Base-by-base conservation (phyloP, 371 early-diverging fungal species). In the Lichtheimia corymbifera region DNA sequence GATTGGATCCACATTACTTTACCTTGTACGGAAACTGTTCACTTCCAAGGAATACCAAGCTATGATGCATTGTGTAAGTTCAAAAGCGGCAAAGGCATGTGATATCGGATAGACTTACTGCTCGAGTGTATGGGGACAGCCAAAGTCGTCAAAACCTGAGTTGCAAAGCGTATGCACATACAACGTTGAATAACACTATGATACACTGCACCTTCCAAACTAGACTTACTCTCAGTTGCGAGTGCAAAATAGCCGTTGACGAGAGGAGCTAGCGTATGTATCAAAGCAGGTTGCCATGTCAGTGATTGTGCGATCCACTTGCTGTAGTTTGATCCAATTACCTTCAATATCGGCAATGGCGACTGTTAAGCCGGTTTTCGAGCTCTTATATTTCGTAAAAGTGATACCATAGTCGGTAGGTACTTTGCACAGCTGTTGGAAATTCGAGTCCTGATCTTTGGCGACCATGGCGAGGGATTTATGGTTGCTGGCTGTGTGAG, bases 11-110 rank as follows among this genome's bases (percentile, higher is more conserved):
- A n/a, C 55, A 14, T 5, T 3, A 50, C 41, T 14, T 20, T 67
- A 75, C 79, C 79, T 89, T 89, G 68, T 87, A 87, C 14, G 89
- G 89, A 59, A 79, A 89, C 41, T 85, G 75, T 52, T 87, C 87
- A 52, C 87, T 87, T 44, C 88, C 88, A 35, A 86, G 73, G 64
- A 87, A 87, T 11, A 87, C 83, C 27, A 87, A 66, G 64, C 88
- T 88, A 62, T 13, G 20, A 22, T 22, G 47, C n/a, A 17, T n/a
- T 6, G 11, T 35, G 35, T 35, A 35, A 35, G 35, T 35, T 6
- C 9, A 35, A 28, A 28, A 35, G 35, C 9, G 1, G 47, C 11
- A 47, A 47, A 42, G 45, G 6, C 4, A 24, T 22, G 27, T 12
- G 17, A 62, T 28, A 9, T 35, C 11, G 35, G 35, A 6, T 1